A percentile compares a stretch with the other conserved stretches of the same genome.
Evolutionary conservation across 352 stramenopile species (phyloP).

Genomic region (Thalassiosira delicatula): DNA sequence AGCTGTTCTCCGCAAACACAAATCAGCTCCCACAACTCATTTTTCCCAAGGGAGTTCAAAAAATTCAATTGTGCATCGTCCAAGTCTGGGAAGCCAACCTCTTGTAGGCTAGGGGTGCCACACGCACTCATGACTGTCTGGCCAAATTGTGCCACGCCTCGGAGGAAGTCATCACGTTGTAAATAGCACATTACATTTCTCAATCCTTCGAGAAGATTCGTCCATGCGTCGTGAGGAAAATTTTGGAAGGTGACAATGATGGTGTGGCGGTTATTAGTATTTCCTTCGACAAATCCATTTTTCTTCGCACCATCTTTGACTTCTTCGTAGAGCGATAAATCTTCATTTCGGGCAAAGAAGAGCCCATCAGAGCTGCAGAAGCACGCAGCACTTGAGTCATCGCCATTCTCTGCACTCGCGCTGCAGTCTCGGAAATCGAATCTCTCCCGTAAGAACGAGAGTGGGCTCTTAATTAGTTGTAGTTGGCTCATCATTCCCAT

Average conservation of each 20-base stretch:
- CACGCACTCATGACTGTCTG: background rate
- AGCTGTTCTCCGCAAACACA: constrained; percentile 43
- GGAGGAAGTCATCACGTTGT: constrained; percentile 15
- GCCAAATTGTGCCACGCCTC: constrained; percentile 20
- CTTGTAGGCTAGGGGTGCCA: constrained; percentile 3
- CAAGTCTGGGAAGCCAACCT: constrained; percentile 24
- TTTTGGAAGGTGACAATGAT: constrained; percentile 33
- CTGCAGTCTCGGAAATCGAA: constrained; percentile 42
- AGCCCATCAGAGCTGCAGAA: constrained; percentile 34
- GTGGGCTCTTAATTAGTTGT: constrained; percentile 38
- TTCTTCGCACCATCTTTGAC: constrained; percentile 24
- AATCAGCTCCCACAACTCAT: constrained; percentile 31
- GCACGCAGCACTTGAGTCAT: background rate
- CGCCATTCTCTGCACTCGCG: background rate
- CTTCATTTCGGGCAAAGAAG: constrained; percentile 35
- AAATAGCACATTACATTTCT: constrained; percentile 27
- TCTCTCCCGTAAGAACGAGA: constrained; percentile 38
- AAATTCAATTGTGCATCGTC: constrained; percentile 24
- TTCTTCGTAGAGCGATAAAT: constrained; percentile 39
- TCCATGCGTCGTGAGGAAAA: constrained; percentile 18
- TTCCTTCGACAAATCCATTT: constrained; percentile 16
- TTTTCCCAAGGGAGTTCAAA: constrained; percentile 11
- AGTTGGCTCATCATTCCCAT: constrained; percentile 23
- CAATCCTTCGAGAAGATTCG: constrained; percentile 41
- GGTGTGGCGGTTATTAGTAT: constrained; percentile 14